Conservation (phyloP, 371 early-diverging fungal genomes). For the Nematocida parisii region DNA sequence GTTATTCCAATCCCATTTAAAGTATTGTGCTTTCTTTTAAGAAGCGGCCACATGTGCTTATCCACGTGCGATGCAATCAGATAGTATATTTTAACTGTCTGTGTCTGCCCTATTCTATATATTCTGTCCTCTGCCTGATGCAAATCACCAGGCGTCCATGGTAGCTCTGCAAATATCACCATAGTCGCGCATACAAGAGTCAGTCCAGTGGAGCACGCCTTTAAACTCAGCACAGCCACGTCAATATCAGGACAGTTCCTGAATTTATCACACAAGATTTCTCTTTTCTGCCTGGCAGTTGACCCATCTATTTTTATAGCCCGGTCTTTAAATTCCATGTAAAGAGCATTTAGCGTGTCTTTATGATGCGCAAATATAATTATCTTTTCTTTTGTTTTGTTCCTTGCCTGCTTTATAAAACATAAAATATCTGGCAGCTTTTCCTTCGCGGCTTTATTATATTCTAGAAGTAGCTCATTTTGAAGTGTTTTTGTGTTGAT, state of each 20-base stretch:
- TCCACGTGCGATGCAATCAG: constrained; percentile 72
- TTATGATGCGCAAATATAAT: constrained; percentile 73
- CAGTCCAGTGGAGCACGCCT: constrained; percentile 72
- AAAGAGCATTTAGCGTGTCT: constrained; percentile 69
- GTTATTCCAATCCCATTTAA: constrained; percentile 64
- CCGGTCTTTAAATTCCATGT: constrained; percentile 59
- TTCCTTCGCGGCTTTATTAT: constrained; percentile 22
- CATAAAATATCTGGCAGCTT: constrained; percentile 14
- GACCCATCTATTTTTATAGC: constrained; percentile 73
- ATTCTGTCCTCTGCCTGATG: constrained; percentile 72
- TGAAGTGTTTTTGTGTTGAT: background rate
- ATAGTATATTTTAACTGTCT: constrained; percentile 72
- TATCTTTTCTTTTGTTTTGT: constrained; percentile 66
- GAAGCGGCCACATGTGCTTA: constrained; percentile 66
- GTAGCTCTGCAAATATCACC: constrained; percentile 74
- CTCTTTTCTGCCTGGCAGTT: constrained; percentile 63
- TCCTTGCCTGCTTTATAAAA: constrained; percentile 66
- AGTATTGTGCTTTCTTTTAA: constrained; percentile 63
- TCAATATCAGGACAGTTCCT: constrained; percentile 67
- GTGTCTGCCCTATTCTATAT: constrained; percentile 72
- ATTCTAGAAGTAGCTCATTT: constrained; percentile 23
- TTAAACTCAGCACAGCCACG: constrained; percentile 72
- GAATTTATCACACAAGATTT: constrained; percentile 68
- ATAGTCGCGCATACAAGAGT: constrained; percentile 72
- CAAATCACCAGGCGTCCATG: constrained; percentile 73